Evolutionary conservation across 2,329 filamentous ascomycete species (phyloP).

Genomic region (Dactylellina drechsleri): DNA sequence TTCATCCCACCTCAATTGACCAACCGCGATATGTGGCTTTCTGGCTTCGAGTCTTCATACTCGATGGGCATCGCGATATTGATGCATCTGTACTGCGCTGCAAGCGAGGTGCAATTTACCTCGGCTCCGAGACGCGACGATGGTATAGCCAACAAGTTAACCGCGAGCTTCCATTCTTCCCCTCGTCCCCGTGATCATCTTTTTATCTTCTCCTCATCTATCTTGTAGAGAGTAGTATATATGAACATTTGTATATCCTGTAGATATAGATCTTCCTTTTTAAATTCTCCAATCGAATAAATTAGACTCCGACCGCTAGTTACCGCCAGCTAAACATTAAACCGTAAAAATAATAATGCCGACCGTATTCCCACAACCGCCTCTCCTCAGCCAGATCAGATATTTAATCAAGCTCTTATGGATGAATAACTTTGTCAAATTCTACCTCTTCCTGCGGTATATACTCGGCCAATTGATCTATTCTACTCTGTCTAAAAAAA

Average conservation of each 20-base stretch:
- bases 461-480: neutral
- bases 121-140: constrained; percentile 9
- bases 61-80: no score
- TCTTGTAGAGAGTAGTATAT: neutral
- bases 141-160: no score
- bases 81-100: neutral
- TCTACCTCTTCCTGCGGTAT: constrained; percentile 46
- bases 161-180: neutral
- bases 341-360: constrained; percentile 20
- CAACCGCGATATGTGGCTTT: neutral
- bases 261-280: no score
- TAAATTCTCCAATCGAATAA: no score
- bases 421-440: constrained; percentile 49
- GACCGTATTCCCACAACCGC: constrained; percentile 40
- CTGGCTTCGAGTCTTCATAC: no score
- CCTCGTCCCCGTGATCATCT: neutral
- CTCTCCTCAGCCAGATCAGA: constrained; percentile 16
- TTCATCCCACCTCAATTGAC: no score
- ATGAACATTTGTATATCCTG: neutral
- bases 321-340: neutral
- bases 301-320: neutral
- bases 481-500: neutral
- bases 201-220: neutral
- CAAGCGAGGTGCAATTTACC: neutral
- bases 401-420: constrained; percentile 35